phyloP scores from a whole-genome alignment of 208 protist species.

The Crithidia bombi region DNA sequence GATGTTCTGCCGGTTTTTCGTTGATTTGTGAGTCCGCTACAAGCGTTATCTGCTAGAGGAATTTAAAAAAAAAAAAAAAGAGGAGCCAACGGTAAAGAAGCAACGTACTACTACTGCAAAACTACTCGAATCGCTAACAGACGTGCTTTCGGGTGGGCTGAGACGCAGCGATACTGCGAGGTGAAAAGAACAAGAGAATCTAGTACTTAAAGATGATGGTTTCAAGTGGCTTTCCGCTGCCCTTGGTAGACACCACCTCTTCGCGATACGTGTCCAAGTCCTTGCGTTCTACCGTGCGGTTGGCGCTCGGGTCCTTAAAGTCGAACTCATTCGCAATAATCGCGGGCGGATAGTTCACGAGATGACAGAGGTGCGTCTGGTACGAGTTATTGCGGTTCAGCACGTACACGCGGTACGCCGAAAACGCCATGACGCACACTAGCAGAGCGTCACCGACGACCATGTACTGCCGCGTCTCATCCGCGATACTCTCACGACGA shows the following conservation, averaged over 20 bases:
- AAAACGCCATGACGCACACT: conserved; percentile 58
- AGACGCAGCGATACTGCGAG: neutral
- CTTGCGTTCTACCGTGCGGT: conserved; percentile 66
- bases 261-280: conserved; percentile 80
- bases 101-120: conserved; percentile 20
- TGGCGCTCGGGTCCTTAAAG: conserved; percentile 66
- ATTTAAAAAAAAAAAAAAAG: conserved; percentile 4
- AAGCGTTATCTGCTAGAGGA: conserved; percentile 6
- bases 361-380: conserved; percentile 74
- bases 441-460: conserved; percentile 79
- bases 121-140: neutral
- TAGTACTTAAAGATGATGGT: conserved; percentile 89
- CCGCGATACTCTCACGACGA: conserved; percentile 70
- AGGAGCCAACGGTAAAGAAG: neutral
- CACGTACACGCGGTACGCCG: conserved; percentile 71
- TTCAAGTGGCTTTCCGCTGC: conserved; percentile 55
- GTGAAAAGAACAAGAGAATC: neutral
- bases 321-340: conserved; percentile 91
- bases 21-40: conserved; percentile 11
- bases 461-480: conserved; percentile 77
- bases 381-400: conserved; percentile 68
- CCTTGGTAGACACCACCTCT: conserved; percentile 62
- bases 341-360: conserved; percentile 77
- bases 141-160: neutral
- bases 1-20: no score